Evolutionary conservation across 2,329 filamentous ascomycete species (phyloP).

Genomic region (Fusarium bulbicola): DNA sequence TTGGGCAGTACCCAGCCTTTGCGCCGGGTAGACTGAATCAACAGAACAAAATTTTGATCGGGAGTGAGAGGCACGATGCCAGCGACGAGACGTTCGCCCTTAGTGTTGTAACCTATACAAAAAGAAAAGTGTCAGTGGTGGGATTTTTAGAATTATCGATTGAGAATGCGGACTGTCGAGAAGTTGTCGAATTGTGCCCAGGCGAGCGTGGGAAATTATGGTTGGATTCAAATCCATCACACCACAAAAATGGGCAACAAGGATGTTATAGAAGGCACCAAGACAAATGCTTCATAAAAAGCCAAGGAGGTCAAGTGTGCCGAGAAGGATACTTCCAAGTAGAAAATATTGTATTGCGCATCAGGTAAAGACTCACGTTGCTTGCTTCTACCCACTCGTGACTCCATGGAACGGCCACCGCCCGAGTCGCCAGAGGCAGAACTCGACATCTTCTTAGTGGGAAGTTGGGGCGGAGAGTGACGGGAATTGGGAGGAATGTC

Average conservation of each 20-base stretch:
- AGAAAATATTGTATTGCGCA: constrained; percentile 3
- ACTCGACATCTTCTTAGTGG: constrained; percentile 48
- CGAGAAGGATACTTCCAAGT: background rate
- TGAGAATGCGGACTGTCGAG: background rate
- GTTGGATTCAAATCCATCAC: background rate
- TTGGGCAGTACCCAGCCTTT: constrained; percentile 98
- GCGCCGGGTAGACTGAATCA: constrained; percentile 91
- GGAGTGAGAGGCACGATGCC: constrained; percentile 89
- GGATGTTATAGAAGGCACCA: background rate
- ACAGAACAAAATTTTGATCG: constrained; percentile 87
- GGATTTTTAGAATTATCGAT: background rate
- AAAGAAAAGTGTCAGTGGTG: constrained; percentile 32
- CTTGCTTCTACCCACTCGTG: constrained; percentile 78
- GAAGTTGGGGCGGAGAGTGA: constrained; percentile 25
- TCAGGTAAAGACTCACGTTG: constrained; percentile 72
- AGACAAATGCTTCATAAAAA: background rate
- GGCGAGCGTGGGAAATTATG: constrained; percentile 4
- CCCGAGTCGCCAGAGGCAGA: constrained; percentile 49
- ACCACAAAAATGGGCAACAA: constrained; percentile 4
- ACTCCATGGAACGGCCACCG: constrained; percentile 70
- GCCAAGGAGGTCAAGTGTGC: background rate
- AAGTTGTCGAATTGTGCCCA: constrained; percentile 1
- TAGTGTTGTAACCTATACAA: constrained; percentile 82
- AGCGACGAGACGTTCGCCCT: constrained; percentile 93
- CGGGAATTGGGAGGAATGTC: constrained; percentile 31